These are phyloP conservation scores for Kodamaea suecica DNA, from an alignment of 1,139 yeast genomes.

Conservation along the genomic window DNA sequence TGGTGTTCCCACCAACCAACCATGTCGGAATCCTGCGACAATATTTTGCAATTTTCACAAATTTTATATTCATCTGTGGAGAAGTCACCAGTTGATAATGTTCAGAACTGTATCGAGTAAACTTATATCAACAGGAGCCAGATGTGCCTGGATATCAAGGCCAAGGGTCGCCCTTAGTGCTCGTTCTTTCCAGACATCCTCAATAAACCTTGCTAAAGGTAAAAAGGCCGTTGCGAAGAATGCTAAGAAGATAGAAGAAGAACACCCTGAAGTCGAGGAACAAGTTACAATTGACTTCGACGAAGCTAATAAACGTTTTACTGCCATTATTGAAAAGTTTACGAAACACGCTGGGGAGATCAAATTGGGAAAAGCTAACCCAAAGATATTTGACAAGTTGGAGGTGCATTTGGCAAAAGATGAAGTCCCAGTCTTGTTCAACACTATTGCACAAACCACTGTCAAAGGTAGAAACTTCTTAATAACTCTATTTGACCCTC, in stretches of 20 bases:
- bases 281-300: constrained; percentile 32
- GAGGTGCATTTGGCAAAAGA: constrained; percentile 49
- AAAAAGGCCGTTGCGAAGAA: constrained; percentile 17
- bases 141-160: not conserved
- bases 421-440: constrained; percentile 41
- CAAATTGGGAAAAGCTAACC: constrained; percentile 66
- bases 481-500: constrained; percentile 83
- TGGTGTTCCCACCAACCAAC: too few species aligned
- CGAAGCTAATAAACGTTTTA: constrained; percentile 46
- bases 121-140: not conserved
- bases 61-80: not conserved
- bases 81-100: not conserved
- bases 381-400: constrained; percentile 62
- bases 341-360: constrained; percentile 56
- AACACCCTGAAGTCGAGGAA: constrained; percentile 17
- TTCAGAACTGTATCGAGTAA: not conserved
- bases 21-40: too few species aligned
- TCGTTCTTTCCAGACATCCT: constrained; percentile 4
- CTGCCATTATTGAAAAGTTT: constrained; percentile 50
- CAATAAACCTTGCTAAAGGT: constrained; percentile 11
- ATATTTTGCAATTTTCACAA: too few species aligned
- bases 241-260: constrained; percentile 12
- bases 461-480: constrained; percentile 61
- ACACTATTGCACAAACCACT: constrained; percentile 71
- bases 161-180: not conserved